These are phyloP conservation scores for Sporobolus alterniflorus DNA, from an alignment of 202 grass and related monocot species.

Conservation along the genomic window DNA sequence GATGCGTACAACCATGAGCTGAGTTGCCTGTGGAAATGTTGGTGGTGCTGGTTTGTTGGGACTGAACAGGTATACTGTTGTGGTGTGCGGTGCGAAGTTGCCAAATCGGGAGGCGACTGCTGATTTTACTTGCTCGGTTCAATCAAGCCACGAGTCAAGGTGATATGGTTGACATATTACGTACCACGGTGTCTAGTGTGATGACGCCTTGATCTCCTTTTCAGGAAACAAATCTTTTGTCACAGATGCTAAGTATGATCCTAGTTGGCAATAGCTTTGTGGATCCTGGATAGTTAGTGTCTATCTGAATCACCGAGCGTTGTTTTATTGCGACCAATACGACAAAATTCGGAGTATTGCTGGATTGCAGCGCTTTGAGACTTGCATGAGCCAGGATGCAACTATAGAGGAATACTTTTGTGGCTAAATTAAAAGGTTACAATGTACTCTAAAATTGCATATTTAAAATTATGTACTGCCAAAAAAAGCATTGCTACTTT, in stretches of 20 bases:
- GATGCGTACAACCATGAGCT: neutral
- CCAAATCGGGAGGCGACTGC: neutral
- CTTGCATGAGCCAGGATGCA: neutral
- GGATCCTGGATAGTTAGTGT: neutral
- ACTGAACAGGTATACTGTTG: neutral
- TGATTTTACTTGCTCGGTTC: neutral
- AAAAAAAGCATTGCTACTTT: neutral
- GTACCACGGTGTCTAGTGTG: neutral
- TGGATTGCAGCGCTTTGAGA: neutral
- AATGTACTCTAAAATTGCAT: neutral
- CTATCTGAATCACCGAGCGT: neutral
- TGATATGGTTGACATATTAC: neutral
- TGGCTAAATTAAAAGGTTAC: neutral
- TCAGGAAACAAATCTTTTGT: neutral
- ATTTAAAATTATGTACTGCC: neutral
- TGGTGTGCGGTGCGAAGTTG: neutral
- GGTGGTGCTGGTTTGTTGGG: neutral
- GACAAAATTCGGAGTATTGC: neutral
- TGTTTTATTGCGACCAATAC: neutral
- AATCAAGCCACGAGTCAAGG: neutral
- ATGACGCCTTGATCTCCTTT: slow-evolving; percentile 13
- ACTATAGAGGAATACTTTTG: neutral
- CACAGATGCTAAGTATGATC: neutral
- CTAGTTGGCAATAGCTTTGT: neutral
- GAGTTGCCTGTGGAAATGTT: neutral